Evolutionary conservation across 805 yeast genomes (phyloP), one percentile per base, ranked within the genome.

Genomic region (Barnettozyma sp.): DNA sequence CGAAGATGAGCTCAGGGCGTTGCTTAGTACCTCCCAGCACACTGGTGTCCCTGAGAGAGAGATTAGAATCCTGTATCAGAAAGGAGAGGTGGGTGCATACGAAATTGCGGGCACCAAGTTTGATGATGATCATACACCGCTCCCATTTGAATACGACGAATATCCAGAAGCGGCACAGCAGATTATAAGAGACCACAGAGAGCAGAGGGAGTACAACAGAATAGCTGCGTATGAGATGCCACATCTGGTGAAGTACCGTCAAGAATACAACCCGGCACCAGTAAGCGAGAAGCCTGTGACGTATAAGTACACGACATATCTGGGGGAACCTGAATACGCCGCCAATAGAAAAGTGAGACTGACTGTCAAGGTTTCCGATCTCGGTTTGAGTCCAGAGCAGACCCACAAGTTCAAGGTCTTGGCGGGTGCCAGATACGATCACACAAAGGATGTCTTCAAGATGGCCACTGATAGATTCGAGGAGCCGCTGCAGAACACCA

Each of bases 171-270:
- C 64, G 11, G 94, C 92, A 16, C 94, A 81, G 48, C 78, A 81
- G 49, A 71, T 73, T 41, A 71, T 80, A 22, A 73, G 75, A 38
- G 80, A 76, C 45, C 83, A 77, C 50, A 73, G 97, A 53, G 80
- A 75, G 45, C 77, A 74, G 48, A 77, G 94, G 47, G 75, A 82
- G 44, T 76, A 79, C 50, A 79, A 79, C 52, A 72, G 97, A 49
- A 68, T 85, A 29, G 85, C 94, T 9, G 96, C 97, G 0, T 90
- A 81, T 61, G 97, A 90, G 56, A 71, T 90, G 68, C 98, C 98
- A 6, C 71, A 76, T 38, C 68, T 92, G 44, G 77, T 79, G 27
- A 77, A 85, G 57, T 82, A 70, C 55, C 79, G 90, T 48, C 76
- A 81, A 58, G 70, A 68, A 41, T 88, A 83, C 63, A 56, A 52